These are phyloP conservation scores for Tieghemiomyces parasiticus DNA, from an alignment of 192 early-diverging fungal species.

Conservation along the genomic window DNA sequence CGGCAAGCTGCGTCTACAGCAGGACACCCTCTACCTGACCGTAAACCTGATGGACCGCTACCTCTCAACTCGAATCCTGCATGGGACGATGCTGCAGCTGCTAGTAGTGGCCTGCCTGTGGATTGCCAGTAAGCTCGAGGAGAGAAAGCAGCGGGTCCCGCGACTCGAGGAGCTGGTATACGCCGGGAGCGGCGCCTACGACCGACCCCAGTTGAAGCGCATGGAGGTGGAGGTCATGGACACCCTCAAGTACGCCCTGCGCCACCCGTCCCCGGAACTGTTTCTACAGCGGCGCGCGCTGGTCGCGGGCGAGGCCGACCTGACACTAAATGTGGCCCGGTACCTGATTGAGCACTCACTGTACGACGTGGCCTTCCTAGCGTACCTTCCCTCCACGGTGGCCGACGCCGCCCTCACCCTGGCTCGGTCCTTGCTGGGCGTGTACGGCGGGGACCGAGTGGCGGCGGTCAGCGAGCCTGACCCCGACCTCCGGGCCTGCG, in stretches of 20 bases:
- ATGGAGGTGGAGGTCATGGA: slow-evolving; percentile 26
- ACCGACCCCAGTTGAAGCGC: slow-evolving; percentile 20
- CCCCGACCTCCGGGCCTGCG: slow-evolving; percentile 17
- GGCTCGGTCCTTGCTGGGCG: slow-evolving; percentile 21
- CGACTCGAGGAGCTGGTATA: slow-evolving; percentile 23
- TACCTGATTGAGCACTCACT: slow-evolving; percentile 25
- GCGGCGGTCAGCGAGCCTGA: slow-evolving; percentile 12
- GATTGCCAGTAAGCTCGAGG: slow-evolving; percentile 25
- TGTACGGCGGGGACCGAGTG: no score
- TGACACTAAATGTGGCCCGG: slow-evolving; percentile 17
- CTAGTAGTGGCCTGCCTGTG: slow-evolving; percentile 25
- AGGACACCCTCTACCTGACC: slow-evolving; percentile 25
- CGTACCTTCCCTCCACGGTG: slow-evolving; percentile 24
- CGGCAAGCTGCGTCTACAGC: slow-evolving; percentile 20
- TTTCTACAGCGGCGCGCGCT: slow-evolving; percentile 23
- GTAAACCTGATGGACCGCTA: slow-evolving; percentile 33
- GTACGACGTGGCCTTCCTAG: slow-evolving; percentile 21
- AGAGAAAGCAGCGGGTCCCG: slow-evolving; percentile 20
- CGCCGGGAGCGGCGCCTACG: slow-evolving; percentile 20
- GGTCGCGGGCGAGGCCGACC: slow-evolving; percentile 16
- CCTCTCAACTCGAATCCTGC: slow-evolving; percentile 23
- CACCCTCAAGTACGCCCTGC: slow-evolving; percentile 21
- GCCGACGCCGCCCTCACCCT: slow-evolving; percentile 20
- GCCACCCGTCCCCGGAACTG: slow-evolving; percentile 22
- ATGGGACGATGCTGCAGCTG: slow-evolving; percentile 22